Evolutionary conservation across 192 early-diverging fungal genomes (phyloP).

Genomic region (Coemansia umbellata): DNA sequence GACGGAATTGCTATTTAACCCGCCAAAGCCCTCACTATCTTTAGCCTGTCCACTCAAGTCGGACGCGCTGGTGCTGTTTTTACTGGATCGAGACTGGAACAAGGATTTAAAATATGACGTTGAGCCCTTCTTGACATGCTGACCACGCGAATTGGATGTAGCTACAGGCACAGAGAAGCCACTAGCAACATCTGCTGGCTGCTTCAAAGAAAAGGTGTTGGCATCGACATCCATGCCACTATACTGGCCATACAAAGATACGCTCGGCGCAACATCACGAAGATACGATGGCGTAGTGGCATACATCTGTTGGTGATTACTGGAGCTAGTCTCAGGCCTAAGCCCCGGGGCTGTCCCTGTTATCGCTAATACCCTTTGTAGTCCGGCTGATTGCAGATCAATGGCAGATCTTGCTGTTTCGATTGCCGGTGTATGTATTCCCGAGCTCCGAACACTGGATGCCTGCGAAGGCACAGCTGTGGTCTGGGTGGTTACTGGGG

Average conservation of each 20-base stretch:
- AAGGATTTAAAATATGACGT: constrained; percentile 47
- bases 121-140: constrained; percentile 40
- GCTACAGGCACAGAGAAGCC: background rate
- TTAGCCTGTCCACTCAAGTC: background rate
- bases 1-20: constrained; percentile 9
- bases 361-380: no score
- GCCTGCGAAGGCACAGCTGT: constrained; percentile 30
- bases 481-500: background rate
- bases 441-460: constrained; percentile 32
- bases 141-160: constrained; percentile 3
- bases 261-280: no score
- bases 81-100: constrained; percentile 42
- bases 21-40: constrained; percentile 11
- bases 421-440: constrained; percentile 7
- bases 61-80: constrained; percentile 4
- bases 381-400: constrained; percentile 17
- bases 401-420: constrained; percentile 36
- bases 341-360: no score
- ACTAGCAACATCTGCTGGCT: background rate
- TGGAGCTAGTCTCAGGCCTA: no score
- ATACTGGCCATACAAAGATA: no score
- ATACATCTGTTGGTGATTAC: no score
- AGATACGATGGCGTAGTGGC: no score
- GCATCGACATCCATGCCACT: no score
- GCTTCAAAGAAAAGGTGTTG: background rate